These are phyloP conservation scores for Paraphysoderma sedebokerense DNA, from an alignment of 371 early-diverging fungal genomes.

Conservation along the genomic window DNA sequence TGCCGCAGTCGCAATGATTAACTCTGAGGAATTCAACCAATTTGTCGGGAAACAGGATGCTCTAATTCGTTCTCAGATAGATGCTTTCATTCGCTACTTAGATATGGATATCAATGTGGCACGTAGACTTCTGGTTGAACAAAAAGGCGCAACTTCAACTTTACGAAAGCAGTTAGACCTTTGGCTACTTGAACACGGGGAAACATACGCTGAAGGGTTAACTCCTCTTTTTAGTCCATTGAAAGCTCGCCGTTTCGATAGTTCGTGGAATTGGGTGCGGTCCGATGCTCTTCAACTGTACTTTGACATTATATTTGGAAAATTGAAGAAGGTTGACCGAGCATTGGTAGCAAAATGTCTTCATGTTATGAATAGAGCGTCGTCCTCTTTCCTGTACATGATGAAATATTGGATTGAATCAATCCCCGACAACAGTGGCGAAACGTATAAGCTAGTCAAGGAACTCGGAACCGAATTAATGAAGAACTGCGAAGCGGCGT, in stretches of 20 bases:
- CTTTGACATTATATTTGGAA: conserved; percentile 84
- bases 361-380: conserved; percentile 83
- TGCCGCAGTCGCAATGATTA: conserved; percentile 47
- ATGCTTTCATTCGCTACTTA: conserved; percentile 72
- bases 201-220: conserved; percentile 72
- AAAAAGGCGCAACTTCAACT: conserved; percentile 40
- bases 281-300: conserved; percentile 79
- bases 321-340: conserved; percentile 73
- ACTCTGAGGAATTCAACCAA: conserved; percentile 73
- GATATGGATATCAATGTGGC: conserved; percentile 71
- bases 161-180: conserved; percentile 71
- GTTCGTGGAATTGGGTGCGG: conserved; percentile 96
- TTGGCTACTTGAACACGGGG: conserved; percentile 81
- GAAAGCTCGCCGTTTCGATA: conserved; percentile 81
- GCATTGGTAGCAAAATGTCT: conserved; percentile 80
- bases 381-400: conserved; percentile 57
- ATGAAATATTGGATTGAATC: conserved; percentile 78
- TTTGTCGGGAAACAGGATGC: conserved; percentile 61
- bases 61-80: conserved; percentile 69
- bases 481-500: conserved; percentile 70
- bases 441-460: conserved; percentile 65
- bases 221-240: conserved; percentile 57
- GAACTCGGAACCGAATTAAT: conserved; percentile 61
- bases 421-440: conserved; percentile 59
- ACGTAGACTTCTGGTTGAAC: conserved; percentile 48